phyloP scores from a whole-genome alignment of 345 rosid species.

The Erucastrum elatum region DNA sequence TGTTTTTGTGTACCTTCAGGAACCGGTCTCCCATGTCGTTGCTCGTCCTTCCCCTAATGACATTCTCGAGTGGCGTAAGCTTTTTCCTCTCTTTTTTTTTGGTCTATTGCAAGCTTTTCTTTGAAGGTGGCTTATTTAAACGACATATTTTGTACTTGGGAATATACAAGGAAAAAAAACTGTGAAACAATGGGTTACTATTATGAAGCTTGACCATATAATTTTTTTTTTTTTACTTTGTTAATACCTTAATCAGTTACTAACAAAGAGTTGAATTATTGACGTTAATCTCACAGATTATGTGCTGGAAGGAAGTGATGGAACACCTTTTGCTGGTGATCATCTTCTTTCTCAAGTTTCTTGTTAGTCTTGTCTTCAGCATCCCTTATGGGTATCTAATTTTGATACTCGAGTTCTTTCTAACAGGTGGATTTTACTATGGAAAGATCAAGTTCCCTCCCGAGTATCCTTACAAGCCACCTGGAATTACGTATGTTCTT shows the following conservation, averaged over 20 bases:
- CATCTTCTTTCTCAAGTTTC: slow-evolving; percentile 20
- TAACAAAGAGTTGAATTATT: neutral
- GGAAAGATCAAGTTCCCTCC: slow-evolving; percentile 98
- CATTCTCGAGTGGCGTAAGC: slow-evolving; percentile 98
- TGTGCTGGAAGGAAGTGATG: slow-evolving; percentile 39
- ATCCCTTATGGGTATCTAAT: neutral
- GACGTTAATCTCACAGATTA: neutral
- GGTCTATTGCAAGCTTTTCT: too few relatives aligned
- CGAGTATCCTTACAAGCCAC: slow-evolving; percentile 97
- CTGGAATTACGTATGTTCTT: slow-evolving; percentile 83
- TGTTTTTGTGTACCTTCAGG: slow-evolving; percentile 53
- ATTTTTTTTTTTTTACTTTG: neutral
- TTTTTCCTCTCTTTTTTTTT: slow-evolving; percentile 15
- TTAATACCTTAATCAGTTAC: neutral
- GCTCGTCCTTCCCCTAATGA: slow-evolving; percentile 92
- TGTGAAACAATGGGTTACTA: neutral
- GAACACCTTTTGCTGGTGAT: slow-evolving; percentile 95
- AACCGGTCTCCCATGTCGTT: slow-evolving; percentile 88
- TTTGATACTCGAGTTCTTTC: neutral
- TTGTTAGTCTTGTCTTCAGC: slow-evolving; percentile 20
- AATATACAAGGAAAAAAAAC: neutral
- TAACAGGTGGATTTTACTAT: slow-evolving; percentile 65
- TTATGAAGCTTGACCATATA: neutral
- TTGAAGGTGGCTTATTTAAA: too few relatives aligned
- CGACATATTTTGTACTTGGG: neutral